phyloP scores from a whole-genome alignment of 805 yeast genomes.

The Diddensiella santjacobensis region DNA sequence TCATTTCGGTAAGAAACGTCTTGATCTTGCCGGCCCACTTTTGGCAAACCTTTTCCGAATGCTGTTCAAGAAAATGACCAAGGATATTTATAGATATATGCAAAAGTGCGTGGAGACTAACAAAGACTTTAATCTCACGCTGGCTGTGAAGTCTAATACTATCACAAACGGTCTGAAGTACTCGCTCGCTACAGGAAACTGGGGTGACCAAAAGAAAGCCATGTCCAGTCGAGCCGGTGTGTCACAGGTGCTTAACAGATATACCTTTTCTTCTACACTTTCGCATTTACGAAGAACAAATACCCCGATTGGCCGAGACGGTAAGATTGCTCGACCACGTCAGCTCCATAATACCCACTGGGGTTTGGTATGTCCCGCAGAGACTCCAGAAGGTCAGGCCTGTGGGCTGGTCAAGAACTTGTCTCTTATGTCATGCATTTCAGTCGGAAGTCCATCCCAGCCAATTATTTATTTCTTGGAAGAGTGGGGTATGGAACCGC shows the following conservation, averaged over 20 bases:
- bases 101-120: constrained; percentile 98
- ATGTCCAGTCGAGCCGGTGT: constrained; percentile 99
- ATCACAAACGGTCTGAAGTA: constrained; percentile 96
- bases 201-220: constrained; percentile 99
- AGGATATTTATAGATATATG: constrained; percentile 96
- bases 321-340: constrained; percentile 97
- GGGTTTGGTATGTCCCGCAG: constrained; percentile 99
- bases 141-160: constrained; percentile 95
- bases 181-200: constrained; percentile 98
- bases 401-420: constrained; percentile 98
- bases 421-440: constrained; percentile 94
- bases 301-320: constrained; percentile 99
- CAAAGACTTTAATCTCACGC: constrained; percentile 90
- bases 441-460: constrained; percentile 96
- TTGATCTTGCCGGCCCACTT: constrained; percentile 97
- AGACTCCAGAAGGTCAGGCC: constrained; percentile 99
- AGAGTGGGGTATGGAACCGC: constrained; percentile 99
- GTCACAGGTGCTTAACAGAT: constrained; percentile 95
- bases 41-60: constrained; percentile 93
- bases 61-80: constrained; percentile 89
- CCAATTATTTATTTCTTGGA: constrained; percentile 89
- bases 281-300: constrained; percentile 98
- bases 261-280: constrained; percentile 96
- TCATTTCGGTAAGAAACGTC: constrained; percentile 97
- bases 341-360: constrained; percentile 99